Conservation (phyloP, 1,284 basidiomycete genomes). For the Fereydounia khargensis region DNA sequence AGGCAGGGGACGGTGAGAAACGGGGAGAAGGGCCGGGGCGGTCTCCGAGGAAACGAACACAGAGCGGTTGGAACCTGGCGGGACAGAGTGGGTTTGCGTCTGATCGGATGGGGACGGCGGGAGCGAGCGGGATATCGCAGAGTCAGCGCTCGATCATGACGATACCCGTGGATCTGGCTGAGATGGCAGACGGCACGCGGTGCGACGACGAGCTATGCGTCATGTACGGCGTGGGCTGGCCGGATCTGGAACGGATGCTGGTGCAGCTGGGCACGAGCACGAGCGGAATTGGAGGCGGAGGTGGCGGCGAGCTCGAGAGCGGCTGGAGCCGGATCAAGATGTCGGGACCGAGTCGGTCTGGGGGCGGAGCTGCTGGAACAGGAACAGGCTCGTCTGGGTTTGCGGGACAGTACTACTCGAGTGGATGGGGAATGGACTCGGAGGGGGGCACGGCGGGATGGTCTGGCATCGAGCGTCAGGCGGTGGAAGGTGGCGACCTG, state of each 20-base stretch:
- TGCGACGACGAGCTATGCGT: conserved; percentile 88
- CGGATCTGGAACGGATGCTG: conserved; percentile 74
- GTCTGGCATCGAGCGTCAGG: conserved; percentile 11
- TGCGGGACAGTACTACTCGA: too few species aligned
- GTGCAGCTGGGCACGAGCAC: conserved; percentile 17
- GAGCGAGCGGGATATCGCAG: conserved; percentile 4
- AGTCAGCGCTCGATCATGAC: not conserved
- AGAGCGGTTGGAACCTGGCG: too few species aligned
- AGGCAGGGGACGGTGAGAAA: too few species aligned
- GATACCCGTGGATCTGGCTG: conserved; percentile 62
- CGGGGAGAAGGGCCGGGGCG: too few species aligned
- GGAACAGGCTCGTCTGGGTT: too few species aligned
- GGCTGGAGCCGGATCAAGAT: not conserved
- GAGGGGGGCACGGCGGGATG: conserved; percentile 10
- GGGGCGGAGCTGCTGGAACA: too few species aligned
- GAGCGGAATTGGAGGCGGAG: conserved; percentile 1
- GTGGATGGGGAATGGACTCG: conserved; percentile 16
- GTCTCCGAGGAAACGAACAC: conserved; percentile 21
- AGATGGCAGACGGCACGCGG: conserved; percentile 78
- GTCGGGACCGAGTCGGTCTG: too few species aligned
- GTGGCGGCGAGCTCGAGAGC: not conserved
- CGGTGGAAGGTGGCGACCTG: conserved; percentile 26
- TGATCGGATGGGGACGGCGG: not conserved
- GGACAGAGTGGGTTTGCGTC: not conserved
- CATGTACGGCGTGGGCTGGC: conserved; percentile 78